Conservation (phyloP, 768 basidiomycete species). For the Podaxis sp. region DNA sequence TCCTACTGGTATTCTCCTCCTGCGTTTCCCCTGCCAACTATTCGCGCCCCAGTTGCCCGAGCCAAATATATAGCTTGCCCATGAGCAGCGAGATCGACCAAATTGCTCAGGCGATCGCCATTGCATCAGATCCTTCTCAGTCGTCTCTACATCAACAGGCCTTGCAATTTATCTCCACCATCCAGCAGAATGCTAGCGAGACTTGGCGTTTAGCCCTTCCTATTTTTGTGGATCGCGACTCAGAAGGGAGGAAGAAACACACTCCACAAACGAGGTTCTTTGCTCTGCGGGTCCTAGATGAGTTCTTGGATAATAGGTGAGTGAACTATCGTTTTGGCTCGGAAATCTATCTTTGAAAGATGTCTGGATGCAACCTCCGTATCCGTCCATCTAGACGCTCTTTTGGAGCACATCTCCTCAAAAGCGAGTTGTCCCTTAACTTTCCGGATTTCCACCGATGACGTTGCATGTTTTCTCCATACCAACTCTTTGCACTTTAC, state of each 20-base stretch:
- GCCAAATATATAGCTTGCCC: slow-evolving; percentile 3
- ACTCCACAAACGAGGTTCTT: slow-evolving; percentile 75
- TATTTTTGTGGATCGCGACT: slow-evolving; percentile 62
- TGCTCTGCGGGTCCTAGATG: slow-evolving; percentile 76
- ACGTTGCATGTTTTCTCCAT: not conserved
- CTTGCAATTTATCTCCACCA: slow-evolving; percentile 72
- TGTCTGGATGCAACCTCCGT: slow-evolving; percentile 1
- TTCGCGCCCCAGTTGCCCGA: not conserved
- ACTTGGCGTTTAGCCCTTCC: slow-evolving; percentile 82
- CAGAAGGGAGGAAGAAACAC: slow-evolving; percentile 66
- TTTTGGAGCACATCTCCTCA: not conserved
- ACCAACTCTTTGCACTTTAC: slow-evolving; percentile 13
- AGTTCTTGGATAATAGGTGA: slow-evolving; percentile 81
- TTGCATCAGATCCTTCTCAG: slow-evolving; percentile 81
- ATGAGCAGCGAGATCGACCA: slow-evolving; percentile 80
- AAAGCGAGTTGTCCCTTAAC: not conserved
- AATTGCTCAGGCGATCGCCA: slow-evolving; percentile 80
- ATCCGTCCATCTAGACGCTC: slow-evolving; percentile 3
- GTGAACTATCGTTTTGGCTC: slow-evolving; percentile 26
- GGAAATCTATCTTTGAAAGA: slow-evolving; percentile 1
- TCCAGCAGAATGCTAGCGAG: slow-evolving; percentile 72
- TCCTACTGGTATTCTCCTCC: not conserved
- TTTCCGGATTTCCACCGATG: not conserved
- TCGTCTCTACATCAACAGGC: slow-evolving; percentile 79
- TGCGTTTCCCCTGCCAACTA: not conserved